Percentiles rank a stretch among this genome's conserved stretches.
These are phyloP conservation scores for Jamesozyma spencerorum DNA, from an alignment of 805 yeast genomes.

Conservation along the genomic window DNA sequence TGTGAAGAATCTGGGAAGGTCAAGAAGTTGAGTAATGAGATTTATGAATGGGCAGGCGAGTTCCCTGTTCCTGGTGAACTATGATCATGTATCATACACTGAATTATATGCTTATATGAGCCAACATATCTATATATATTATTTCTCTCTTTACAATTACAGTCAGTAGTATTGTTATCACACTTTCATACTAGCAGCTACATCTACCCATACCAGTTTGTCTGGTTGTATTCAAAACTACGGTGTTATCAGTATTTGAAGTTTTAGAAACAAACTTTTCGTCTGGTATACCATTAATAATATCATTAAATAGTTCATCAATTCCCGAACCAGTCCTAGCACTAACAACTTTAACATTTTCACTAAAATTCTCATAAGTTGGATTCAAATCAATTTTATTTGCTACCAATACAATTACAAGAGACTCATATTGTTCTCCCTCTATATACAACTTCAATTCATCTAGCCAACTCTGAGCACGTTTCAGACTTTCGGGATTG, in stretches of 20 bases:
- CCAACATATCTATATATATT: neutral
- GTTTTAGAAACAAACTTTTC: slow-evolving; percentile 7
- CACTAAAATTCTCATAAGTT: slow-evolving; percentile 18
- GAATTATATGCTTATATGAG: neutral
- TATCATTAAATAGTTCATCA: slow-evolving; percentile 34
- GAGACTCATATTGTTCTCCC: slow-evolving; percentile 44
- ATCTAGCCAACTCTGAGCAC: slow-evolving; percentile 70
- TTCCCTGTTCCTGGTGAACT: slow-evolving; percentile 87
- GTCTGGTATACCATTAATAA: slow-evolving; percentile 35
- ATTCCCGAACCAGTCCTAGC: slow-evolving; percentile 48
- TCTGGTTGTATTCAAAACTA: neutral
- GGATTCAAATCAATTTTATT: slow-evolving; percentile 56
- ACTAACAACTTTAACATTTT: slow-evolving; percentile 28
- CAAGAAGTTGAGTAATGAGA: slow-evolving; percentile 52
- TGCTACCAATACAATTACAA: slow-evolving; percentile 66
- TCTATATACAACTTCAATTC: slow-evolving; percentile 42
- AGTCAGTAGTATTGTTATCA: too few relatives aligned
- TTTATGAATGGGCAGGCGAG: slow-evolving; percentile 58
- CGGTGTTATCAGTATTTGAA: neutral
- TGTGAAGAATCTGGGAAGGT: slow-evolving; percentile 60
- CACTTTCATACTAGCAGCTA: neutral
- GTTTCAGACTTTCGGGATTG: slow-evolving; percentile 49
- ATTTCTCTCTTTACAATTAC: too few relatives aligned
- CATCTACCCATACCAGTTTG: neutral
- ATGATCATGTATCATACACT: slow-evolving; percentile 11